Percentiles rank a stretch among this genome's conserved stretches.
Evolutionary conservation across 2,329 filamentous ascomycete species (phyloP).

Genomic region (Huntiella savannae): DNA sequence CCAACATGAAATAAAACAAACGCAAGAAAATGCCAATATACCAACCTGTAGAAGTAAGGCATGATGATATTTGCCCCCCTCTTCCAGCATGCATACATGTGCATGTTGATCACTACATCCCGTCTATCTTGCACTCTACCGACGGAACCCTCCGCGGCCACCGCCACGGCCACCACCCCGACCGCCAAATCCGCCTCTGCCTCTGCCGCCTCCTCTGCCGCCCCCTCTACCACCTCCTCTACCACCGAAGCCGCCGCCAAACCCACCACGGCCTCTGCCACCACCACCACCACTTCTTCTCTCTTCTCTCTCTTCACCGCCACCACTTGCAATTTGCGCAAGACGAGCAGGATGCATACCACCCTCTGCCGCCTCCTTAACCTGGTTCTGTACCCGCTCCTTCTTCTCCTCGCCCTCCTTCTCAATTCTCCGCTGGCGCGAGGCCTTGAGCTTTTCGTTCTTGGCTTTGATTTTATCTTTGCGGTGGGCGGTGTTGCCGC

Average conservation of each 20-base stretch:
- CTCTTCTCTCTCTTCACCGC: background rate
- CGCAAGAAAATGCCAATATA: background rate
- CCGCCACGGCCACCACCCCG: conserved; percentile 4
- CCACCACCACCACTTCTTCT: conserved; percentile 4
- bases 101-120: background rate
- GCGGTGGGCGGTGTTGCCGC: conserved; percentile 54
- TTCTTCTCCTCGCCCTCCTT: conserved; percentile 26
- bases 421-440: conserved; percentile 30
- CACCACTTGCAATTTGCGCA: conserved; percentile 15
- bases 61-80: background rate
- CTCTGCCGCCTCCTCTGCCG: conserved; percentile 2
- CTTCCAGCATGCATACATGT: background rate
- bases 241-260: conserved; percentile 5
- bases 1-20: background rate
- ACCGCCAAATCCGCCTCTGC: conserved; percentile 3
- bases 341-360: conserved; percentile 34
- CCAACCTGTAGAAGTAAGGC: background rate
- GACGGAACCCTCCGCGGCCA: conserved; percentile 6
- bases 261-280: conserved; percentile 1
- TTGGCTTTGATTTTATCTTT: conserved; percentile 64
- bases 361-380: conserved; percentile 14
- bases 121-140: background rate
- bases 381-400: conserved; percentile 20
- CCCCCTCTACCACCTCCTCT: conserved; percentile 3
- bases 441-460: conserved; percentile 67